These are phyloP conservation scores for Nannochloris sp. DNA, from an alignment of 139 green algal species.

Conservation along the genomic window DNA sequence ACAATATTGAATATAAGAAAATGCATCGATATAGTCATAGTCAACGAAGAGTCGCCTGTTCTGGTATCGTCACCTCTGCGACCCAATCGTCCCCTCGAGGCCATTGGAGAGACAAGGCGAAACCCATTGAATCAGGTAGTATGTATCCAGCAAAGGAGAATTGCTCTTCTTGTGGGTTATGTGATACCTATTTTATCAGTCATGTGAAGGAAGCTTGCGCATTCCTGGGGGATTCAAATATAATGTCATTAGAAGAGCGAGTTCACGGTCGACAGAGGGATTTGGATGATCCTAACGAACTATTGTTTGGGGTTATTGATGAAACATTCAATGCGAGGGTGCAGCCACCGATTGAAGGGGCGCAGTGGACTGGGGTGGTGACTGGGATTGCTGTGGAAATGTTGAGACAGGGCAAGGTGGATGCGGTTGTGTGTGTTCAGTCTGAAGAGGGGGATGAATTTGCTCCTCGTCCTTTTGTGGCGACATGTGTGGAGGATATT, in stretches of 20 bases:
- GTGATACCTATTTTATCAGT: constrained; percentile 91
- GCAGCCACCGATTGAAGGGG: constrained; percentile 51
- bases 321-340: constrained; percentile 72
- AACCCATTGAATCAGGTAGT: constrained; percentile 62
- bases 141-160: constrained; percentile 79
- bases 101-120: constrained; percentile 40
- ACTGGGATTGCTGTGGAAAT: constrained; percentile 71
- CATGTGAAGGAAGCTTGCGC: constrained; percentile 94
- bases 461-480: constrained; percentile 68
- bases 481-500: constrained; percentile 76
- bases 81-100: constrained; percentile 6
- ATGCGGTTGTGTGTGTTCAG: constrained; percentile 94
- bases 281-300: constrained; percentile 57
- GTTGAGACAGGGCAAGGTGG: constrained; percentile 73
- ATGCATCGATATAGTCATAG: no score
- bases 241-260: constrained; percentile 55
- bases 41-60: no score
- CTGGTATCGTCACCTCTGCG: no score
- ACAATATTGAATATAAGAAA: no score
- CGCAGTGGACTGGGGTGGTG: constrained; percentile 95
- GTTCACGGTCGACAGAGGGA: constrained; percentile 59
- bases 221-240: constrained; percentile 75
- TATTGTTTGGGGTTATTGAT: constrained; percentile 70
- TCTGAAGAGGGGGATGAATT: constrained; percentile 74
- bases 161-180: constrained; percentile 88